A percentile compares a stretch with the other conserved stretches of the same genome.
Evolutionary conservation across 306 rosid species (phyloP).

Genomic region (Crataegus laevigata): DNA sequence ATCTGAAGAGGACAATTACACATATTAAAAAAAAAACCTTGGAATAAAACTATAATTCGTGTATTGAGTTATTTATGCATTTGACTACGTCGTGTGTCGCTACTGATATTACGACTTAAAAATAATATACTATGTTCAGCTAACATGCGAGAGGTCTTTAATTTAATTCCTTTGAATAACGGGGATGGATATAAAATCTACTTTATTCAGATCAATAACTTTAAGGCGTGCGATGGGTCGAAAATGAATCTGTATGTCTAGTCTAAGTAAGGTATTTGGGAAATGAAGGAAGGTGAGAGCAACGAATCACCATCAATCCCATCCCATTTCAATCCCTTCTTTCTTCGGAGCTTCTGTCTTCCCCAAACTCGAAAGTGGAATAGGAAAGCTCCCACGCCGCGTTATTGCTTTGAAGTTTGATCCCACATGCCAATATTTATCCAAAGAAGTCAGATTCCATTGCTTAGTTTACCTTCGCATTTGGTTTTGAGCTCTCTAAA

Average conservation of each 20-base stretch:
- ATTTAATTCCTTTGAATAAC: background rate
- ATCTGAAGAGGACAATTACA: background rate
- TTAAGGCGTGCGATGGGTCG: background rate
- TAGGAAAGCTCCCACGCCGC: background rate
- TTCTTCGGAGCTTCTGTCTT: background rate
- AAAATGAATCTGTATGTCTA: background rate
- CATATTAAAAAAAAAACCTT: background rate
- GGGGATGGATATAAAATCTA: background rate
- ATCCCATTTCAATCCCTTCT: no score
- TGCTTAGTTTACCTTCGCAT: background rate
- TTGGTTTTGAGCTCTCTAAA: no score
- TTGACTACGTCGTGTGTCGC: background rate
- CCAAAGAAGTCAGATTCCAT: background rate
- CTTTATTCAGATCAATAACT: no score
- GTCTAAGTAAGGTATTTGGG: background rate
- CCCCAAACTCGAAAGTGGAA: background rate
- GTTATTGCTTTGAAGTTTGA: background rate
- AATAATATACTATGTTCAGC: rapidly evolving
- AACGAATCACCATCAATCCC: no score
- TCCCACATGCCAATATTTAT: background rate
- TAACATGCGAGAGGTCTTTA: no score
- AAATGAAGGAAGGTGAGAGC: no score
- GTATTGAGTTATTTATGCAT: no score
- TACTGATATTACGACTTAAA: no score
- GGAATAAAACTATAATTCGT: no score